Base-by-base conservation (phyloP, 495 filamentous ascomycete genomes). In the Hypoxylon cercidicola region DNA sequence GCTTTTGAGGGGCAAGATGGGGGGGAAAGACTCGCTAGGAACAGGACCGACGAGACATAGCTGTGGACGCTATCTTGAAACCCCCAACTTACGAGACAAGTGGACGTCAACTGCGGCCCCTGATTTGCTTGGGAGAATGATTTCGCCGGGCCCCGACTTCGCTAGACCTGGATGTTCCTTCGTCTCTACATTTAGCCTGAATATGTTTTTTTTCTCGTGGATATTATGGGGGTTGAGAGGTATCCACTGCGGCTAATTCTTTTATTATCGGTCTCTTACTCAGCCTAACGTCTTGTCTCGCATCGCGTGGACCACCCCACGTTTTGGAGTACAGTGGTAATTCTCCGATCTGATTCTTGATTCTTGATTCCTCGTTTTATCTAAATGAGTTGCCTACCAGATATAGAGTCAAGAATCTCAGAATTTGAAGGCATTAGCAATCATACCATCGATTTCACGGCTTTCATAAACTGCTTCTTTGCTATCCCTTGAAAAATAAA, bases 101-200 rank as follows among this genome's bases (percentile, higher is more conserved):
- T 35, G 20, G 37, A 41, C 12, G 16, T 28, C 52, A 40, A 25
- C 28, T 3, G 21, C 46, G 47, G 25, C n/a, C 10, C 8, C 13
- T 68, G 58, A 68, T 63, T 68, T 57, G 59, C 30, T 62, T 60
- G 52, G 65, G 60, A 60, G 55, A 68, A 64, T 60, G 65, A 68
- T 68, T 68, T 68, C 37, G 54, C 65, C 65, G 65, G 49, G 65
- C 52, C 55, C 60, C 65, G 65, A 64, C 46, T 35, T 41, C 47
- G 53, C 40, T 58, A 20, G 28, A 25, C 41, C 15, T 10, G 9
- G 15, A 39, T 56, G 37, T 62, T 28, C 46, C 46, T 47, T 62
- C 53, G 48, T 52, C 18, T 37, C 49, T 53, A 16, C 37, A 64
- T 69, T 69, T 69, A 69, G 66, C 60, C 66, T 69, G 47, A 69